Percentiles rank a stretch among this genome's conserved stretches.
Evolutionary conservation across 768 basidiomycete genomes (phyloP).

Genomic region (Serpula lacrymans): DNA sequence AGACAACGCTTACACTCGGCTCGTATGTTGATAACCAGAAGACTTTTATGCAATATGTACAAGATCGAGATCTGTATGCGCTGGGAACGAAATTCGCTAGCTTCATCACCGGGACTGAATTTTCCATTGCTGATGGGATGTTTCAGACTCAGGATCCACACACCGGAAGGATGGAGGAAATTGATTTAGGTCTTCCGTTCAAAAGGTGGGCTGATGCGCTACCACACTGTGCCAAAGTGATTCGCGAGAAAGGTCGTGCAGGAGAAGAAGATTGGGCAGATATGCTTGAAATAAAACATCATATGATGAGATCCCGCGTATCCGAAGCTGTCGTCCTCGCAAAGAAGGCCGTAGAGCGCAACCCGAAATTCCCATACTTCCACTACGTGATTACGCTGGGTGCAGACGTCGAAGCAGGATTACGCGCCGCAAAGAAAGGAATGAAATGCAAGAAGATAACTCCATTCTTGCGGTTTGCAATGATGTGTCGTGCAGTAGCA

Average conservation of each 20-base stretch:
- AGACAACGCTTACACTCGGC: slow-evolving; percentile 41
- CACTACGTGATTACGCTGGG: slow-evolving; percentile 59
- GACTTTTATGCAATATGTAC: slow-evolving; percentile 48
- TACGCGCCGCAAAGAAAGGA: slow-evolving; percentile 64
- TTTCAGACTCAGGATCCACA: slow-evolving; percentile 44
- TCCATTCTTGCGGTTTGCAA: slow-evolving; percentile 51
- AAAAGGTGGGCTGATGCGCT: slow-evolving; percentile 55
- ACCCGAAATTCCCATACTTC: slow-evolving; percentile 59
- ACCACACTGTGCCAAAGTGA: slow-evolving; percentile 55
- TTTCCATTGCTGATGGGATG: slow-evolving; percentile 54
- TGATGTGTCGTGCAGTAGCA: slow-evolving; percentile 60
- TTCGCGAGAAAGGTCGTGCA: slow-evolving; percentile 41
- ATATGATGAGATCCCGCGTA: slow-evolving; percentile 46
- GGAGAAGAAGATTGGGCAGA: slow-evolving; percentile 53
- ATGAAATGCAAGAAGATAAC: slow-evolving; percentile 52
- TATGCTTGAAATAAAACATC: slow-evolving; percentile 61
- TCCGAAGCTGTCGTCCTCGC: slow-evolving; percentile 47
- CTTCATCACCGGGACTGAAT: slow-evolving; percentile 56
- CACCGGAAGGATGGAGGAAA: slow-evolving; percentile 39
- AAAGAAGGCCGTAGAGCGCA: slow-evolving; percentile 46
- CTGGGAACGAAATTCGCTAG: slow-evolving; percentile 49
- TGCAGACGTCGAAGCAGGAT: slow-evolving; percentile 44
- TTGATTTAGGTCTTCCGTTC: slow-evolving; percentile 56
- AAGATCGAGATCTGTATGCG: slow-evolving; percentile 46
- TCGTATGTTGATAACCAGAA: slow-evolving; percentile 43